Evolutionary conservation across 371 early-diverging fungal genomes (phyloP), one percentile per base, ranked within the genome.

Genomic region (Mucor ambiguus): DNA sequence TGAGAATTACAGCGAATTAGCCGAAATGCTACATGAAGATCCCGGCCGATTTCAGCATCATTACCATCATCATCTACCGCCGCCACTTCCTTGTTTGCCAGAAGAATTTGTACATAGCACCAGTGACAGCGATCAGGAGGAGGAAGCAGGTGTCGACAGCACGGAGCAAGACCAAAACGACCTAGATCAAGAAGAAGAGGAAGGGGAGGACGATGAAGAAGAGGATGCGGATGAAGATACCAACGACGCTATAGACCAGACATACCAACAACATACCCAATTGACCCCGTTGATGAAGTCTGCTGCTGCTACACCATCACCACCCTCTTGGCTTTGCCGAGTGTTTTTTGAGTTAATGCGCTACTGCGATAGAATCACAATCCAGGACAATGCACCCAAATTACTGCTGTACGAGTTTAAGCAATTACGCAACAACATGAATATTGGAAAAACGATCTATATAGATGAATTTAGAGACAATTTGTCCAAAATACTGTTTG

Each of bases 401-500:
- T 18, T 56, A n/a, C 54, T 71, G 3, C 29, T 71, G 30, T 24
- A 11, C n/a, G 71, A 69, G 52, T 64, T 75, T 64, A 72, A 74
- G 18, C 63, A 72, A 11, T 32, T 64, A 29, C 65, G 65, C 12
- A 33, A 32, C 11, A 63, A 71, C 28, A 37, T 64, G 48, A 64
- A 52, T 10, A 22, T 44, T 7, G 56, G 56, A 22, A 54, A 64
- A 3, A 12, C 48, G 2, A 52, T 73, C 22, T 29, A 71, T 63
- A 38, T 71, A 7, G 35, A 33, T 9, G 16, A 37, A 14, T 64
- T 67, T 44, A 67, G 71, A 56, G 63, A 71, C 14, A 72, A 46
- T 26, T 60, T 79, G 8, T 61, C 66, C 26, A 63, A 54, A 5
- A 76, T 74, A 26, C 32, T 79, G n/a, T 76, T 79, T 70, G 79